Conservation (phyloP, 1,139 yeast species). For the Pichia inconspicua region DNA sequence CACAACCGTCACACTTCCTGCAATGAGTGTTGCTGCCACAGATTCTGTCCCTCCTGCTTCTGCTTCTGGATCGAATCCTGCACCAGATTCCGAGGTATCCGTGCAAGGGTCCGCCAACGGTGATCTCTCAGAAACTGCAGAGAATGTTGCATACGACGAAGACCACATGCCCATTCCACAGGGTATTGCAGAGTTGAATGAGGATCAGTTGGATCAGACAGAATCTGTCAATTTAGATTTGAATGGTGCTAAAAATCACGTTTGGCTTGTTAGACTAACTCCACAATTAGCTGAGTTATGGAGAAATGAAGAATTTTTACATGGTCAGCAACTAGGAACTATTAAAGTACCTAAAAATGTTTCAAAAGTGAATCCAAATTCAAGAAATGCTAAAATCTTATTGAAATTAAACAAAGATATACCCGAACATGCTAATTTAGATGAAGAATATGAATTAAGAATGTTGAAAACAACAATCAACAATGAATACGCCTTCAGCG, state of each 20-base stretch:
- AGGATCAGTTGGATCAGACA: slow-evolving; percentile 23
- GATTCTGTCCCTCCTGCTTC: neutral
- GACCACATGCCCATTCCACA: slow-evolving; percentile 27
- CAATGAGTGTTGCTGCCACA: neutral
- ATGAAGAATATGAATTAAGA: slow-evolving; percentile 76
- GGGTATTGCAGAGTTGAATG: slow-evolving; percentile 29
- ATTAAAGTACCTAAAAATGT: slow-evolving; percentile 54
- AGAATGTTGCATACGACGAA: slow-evolving; percentile 22
- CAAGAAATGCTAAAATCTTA: slow-evolving; percentile 37
- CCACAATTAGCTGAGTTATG: slow-evolving; percentile 78
- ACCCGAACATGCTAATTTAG: slow-evolving; percentile 37
- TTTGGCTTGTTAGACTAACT: slow-evolving; percentile 91
- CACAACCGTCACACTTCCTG: neutral
- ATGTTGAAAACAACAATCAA: slow-evolving; percentile 71
- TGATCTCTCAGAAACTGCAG: neutral
- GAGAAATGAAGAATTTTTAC: slow-evolving; percentile 54
- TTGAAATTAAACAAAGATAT: slow-evolving; percentile 43
- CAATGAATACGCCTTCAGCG: slow-evolving; percentile 86
- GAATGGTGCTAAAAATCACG: slow-evolving; percentile 49
- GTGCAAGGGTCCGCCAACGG: neutral
- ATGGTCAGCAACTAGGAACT: slow-evolving; percentile 74
- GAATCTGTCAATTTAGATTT: slow-evolving; percentile 62
- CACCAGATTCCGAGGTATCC: neutral
- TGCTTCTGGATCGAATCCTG: neutral
- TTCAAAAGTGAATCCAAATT: neutral